Evolutionary conservation across 208 protist genomes (phyloP), one percentile per base, ranked within the genome.

Genomic region (Kentomonas sorsogonicus): DNA sequence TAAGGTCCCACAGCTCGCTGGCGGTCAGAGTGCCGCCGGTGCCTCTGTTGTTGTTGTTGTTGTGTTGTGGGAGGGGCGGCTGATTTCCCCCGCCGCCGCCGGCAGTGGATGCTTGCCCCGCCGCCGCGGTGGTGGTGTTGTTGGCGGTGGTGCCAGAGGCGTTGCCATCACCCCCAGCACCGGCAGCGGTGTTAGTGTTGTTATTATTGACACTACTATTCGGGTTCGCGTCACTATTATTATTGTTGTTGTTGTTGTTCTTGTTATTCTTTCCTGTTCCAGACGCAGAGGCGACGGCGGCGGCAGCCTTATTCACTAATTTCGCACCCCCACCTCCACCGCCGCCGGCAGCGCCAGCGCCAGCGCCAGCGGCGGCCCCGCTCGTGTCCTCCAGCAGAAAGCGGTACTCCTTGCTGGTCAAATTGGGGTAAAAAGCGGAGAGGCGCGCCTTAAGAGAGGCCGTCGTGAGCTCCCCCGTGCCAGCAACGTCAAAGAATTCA

Each of bases 341-440:
- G 30, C 29, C 25, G 44, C n/a, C 31, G 15, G 23, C 45, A 9
- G 23, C 58, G 36, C 36, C n/a, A 7, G 31, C 29, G 15, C 45
- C 55, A 16, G 53, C 41, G 18, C 30, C 27, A 18, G 40, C 29
- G 5, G 56, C 25, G 22, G 39, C 36, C 10, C 40, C 33, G 26
- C 9, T 22, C 11, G 74, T 67, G 47, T 97, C 88, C 30, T 82
- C 85, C 23, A 97, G 74, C 15, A 97, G 74, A 55, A 97, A 97
- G 30, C 89, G 80, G 74, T 93, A 96, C 66, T 97, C 94, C 52
- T 90, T 93, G 54, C 66, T 92, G 10, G 90, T 93, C 63, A 97
- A 69, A 40, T 95, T 71, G 3, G 91, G 93, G 62, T 94, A 97
- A 60, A 97, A 97, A 27, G 88, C 86, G 25, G 82, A 84, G 57